A percentile compares a stretch with the other conserved stretches of the same genome.
These are phyloP conservation scores for Colletotrichum endophyticum DNA, from an alignment of 2,329 filamentous ascomycete species.

Conservation along the genomic window DNA sequence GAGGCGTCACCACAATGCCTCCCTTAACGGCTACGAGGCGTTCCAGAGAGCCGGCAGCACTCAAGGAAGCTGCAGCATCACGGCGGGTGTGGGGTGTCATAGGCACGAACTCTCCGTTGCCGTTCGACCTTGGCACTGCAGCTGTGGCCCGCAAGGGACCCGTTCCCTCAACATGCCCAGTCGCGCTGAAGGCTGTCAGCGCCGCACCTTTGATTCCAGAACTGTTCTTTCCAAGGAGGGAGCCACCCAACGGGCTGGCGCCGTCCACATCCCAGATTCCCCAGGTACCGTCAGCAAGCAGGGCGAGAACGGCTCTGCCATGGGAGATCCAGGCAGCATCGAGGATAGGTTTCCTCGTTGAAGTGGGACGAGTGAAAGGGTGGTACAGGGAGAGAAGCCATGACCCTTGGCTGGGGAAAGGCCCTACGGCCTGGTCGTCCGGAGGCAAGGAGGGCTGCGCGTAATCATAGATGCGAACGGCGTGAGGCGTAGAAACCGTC, in stretches of 20 bases:
- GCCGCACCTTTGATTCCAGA: constrained; percentile 62
- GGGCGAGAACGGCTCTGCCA: constrained; percentile 62
- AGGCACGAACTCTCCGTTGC: constrained; percentile 61
- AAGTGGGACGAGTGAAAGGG: constrained; percentile 54
- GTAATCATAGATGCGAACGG: constrained; percentile 68
- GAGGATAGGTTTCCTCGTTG: constrained; percentile 63
- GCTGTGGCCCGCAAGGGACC: constrained; percentile 50
- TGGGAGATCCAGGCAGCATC: constrained; percentile 67
- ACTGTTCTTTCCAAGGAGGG: constrained; percentile 54
- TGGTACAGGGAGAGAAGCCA: constrained; percentile 69
- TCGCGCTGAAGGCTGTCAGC: constrained; percentile 61
- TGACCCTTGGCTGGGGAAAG: constrained; percentile 63
- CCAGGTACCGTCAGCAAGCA: constrained; percentile 70
- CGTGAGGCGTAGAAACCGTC: constrained; percentile 58
- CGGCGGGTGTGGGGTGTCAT: constrained; percentile 68
- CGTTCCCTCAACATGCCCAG: constrained; percentile 66
- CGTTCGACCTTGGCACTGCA: constrained; percentile 1
- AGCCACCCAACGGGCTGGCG: constrained; percentile 50
- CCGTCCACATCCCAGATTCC: constrained; percentile 72
- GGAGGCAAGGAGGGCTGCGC: constrained; percentile 55
- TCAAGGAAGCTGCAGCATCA: constrained; percentile 52
- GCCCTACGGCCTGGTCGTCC: constrained; percentile 55
- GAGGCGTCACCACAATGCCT: constrained; percentile 54
- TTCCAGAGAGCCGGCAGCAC: constrained; percentile 49
- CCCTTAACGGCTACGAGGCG: constrained; percentile 57